Conservation (phyloP, 805 yeast species). For the Jamesozyma piceae region DNA sequence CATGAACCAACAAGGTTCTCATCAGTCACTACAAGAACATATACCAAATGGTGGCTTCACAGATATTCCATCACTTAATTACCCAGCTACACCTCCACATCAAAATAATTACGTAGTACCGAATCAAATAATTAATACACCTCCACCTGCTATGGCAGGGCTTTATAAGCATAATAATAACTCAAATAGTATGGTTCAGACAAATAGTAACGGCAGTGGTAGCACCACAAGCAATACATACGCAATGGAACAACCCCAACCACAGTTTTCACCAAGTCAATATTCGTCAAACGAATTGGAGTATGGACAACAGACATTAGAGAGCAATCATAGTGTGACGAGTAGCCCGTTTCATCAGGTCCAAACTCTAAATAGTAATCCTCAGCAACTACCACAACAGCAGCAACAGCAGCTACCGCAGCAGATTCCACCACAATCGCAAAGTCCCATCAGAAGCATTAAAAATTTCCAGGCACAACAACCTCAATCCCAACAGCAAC, state of each 20-base stretch:
- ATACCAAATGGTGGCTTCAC: slow-evolving; percentile 19
- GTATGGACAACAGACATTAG: slow-evolving; percentile 8
- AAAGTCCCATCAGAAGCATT: slow-evolving; percentile 22
- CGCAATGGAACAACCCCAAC: slow-evolving; percentile 6
- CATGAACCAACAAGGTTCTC: slow-evolving; percentile 32
- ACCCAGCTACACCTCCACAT: slow-evolving; percentile 27
- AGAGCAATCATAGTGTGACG: slow-evolving; percentile 11
- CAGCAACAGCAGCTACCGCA: not conserved
- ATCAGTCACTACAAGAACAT: slow-evolving; percentile 30
- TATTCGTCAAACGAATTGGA: slow-evolving; percentile 24
- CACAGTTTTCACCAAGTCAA: slow-evolving; percentile 23
- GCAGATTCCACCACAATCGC: slow-evolving; percentile 6
- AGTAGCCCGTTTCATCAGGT: slow-evolving; percentile 24
- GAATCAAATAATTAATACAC: slow-evolving; percentile 14
- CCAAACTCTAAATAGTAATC: slow-evolving; percentile 14
- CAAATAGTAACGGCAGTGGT: slow-evolving; percentile 3
- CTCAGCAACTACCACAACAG: not conserved
- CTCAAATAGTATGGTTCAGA: slow-evolving; percentile 20
- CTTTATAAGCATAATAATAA: slow-evolving; percentile 25
- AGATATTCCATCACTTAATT: slow-evolving; percentile 25
- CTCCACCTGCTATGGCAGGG: slow-evolving; percentile 21
- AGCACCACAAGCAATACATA: slow-evolving; percentile 6
- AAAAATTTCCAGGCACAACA: slow-evolving; percentile 5
- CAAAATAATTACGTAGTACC: slow-evolving; percentile 11
- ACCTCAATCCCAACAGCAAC: slow-evolving; percentile 27